Percentiles rank a stretch among this genome's conserved stretches.
Conservation (phyloP, 805 yeast species). For the Dipodascopsis uninucleata region DNA sequence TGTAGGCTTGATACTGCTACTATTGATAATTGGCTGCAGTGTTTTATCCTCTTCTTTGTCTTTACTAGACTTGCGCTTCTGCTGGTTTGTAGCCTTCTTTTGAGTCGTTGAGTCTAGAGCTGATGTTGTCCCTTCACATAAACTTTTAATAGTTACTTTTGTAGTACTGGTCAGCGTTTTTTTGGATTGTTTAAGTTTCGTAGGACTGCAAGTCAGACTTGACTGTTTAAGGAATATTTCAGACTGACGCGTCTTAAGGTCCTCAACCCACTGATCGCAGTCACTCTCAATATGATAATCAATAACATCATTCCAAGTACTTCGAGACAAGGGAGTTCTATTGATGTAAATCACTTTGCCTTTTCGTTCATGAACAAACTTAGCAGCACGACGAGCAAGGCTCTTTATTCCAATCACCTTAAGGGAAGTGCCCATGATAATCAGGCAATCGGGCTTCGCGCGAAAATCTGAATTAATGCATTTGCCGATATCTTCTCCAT, state of each 20-base stretch:
- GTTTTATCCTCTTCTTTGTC: no score
- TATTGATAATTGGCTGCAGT: no score
- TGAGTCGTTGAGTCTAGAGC: no score
- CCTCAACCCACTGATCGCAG: constrained; percentile 75
- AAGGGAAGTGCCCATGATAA: constrained; percentile 91
- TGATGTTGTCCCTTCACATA: no score
- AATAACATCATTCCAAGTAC: constrained; percentile 65
- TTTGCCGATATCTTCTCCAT: constrained; percentile 69
- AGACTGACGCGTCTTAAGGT: constrained; percentile 53
- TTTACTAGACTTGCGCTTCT: no score
- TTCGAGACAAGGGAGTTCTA: constrained; percentile 44
- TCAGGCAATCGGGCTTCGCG: constrained; percentile 64
- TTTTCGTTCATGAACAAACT: constrained; percentile 67
- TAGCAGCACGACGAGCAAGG: constrained; percentile 65
- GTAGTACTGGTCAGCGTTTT: no score
- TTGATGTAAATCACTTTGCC: constrained; percentile 79
- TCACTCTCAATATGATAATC: constrained; percentile 79
- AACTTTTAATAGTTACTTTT: no score
- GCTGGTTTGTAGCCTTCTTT: no score
- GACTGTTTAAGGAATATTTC: constrained; percentile 45
- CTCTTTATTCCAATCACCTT: constrained; percentile 86
- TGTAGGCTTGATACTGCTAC: no score
- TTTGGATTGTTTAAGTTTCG: no score
- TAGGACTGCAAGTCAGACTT: constrained; percentile 5
- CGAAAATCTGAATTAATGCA: constrained; percentile 63